Evolutionary conservation across 805 yeast species (phyloP).

Genomic region (Sugiyamaella boreocaroliniensis): DNA sequence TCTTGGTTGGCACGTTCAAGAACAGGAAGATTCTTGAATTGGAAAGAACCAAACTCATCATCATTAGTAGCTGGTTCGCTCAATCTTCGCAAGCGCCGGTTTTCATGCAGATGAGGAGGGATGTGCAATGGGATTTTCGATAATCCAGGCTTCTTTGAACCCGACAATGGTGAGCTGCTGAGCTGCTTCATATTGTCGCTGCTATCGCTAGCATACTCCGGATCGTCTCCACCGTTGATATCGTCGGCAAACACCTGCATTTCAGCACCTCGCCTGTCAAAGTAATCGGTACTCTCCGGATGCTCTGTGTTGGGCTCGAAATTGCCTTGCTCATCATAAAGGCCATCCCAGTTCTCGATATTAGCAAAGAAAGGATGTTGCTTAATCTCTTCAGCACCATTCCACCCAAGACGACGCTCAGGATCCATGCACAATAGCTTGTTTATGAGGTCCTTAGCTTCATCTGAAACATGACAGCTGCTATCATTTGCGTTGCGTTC

Average conservation of each 20-base stretch:
- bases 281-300: slow-evolving; percentile 86
- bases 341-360: slow-evolving; percentile 59
- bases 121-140: slow-evolving; percentile 39
- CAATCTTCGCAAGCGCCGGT: slow-evolving; percentile 52
- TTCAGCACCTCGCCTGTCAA: slow-evolving; percentile 84
- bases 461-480: slow-evolving; percentile 38
- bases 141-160: neutral
- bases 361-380: slow-evolving; percentile 68
- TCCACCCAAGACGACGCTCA: slow-evolving; percentile 56
- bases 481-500: slow-evolving; percentile 4
- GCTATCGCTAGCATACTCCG: slow-evolving; percentile 26
- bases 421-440: slow-evolving; percentile 61
- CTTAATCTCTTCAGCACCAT: slow-evolving; percentile 74
- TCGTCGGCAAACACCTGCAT: slow-evolving; percentile 52
- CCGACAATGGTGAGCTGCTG: neutral
- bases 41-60: slow-evolving; percentile 80
- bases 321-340: slow-evolving; percentile 66
- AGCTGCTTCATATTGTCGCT: slow-evolving; percentile 22
- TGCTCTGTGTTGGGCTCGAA: slow-evolving; percentile 74
- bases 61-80: slow-evolving; percentile 54
- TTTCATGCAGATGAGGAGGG: slow-evolving; percentile 56
- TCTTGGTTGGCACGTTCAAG: slow-evolving; percentile 92
- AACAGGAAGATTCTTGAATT: slow-evolving; percentile 81
- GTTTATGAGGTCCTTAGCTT: slow-evolving; percentile 67
- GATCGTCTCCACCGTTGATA: slow-evolving; percentile 26